Percentiles rank a stretch among this genome's conserved stretches.
Conservation (phyloP, 2,329 filamentous ascomycete species). For the Chlorencoelia australis region DNA sequence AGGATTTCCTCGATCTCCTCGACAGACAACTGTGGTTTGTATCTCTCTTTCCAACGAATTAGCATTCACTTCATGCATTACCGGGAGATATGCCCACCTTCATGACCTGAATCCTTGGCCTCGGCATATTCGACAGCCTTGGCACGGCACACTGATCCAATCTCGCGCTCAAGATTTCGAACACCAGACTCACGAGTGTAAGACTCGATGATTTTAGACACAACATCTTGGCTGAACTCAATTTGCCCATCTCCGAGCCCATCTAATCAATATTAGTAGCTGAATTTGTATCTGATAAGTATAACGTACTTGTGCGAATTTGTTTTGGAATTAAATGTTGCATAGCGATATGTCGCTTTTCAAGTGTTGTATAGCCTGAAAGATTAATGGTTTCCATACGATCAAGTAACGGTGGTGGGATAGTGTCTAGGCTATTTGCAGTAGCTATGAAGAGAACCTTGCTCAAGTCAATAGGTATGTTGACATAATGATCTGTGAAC, state of each 20-base stretch:
- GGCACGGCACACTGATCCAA: slow-evolving; percentile 85
- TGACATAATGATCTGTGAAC: slow-evolving; percentile 94
- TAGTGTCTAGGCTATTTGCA: slow-evolving; percentile 89
- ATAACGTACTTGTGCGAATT: slow-evolving; percentile 54
- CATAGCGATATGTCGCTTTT: slow-evolving; percentile 91
- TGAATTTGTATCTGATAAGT: slow-evolving; percentile 3
- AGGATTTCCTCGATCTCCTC: slow-evolving; percentile 84
- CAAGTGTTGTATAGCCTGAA: slow-evolving; percentile 90
- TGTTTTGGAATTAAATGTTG: slow-evolving; percentile 96
- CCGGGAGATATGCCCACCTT: slow-evolving; percentile 10
- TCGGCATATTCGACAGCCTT: slow-evolving; percentile 95
- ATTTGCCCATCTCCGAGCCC: slow-evolving; percentile 71
- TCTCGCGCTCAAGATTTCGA: slow-evolving; percentile 89
- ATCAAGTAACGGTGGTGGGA: slow-evolving; percentile 85
- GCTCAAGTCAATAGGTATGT: slow-evolving; percentile 88
- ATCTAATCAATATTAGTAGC: slow-evolving; percentile 32
- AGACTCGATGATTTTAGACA: slow-evolving; percentile 90
- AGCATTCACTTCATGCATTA: slow-evolving; percentile 2
- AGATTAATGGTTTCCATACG: slow-evolving; percentile 95
- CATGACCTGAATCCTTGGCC: slow-evolving; percentile 62
- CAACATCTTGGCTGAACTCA: slow-evolving; percentile 66
- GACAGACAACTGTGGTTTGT: slow-evolving; percentile 63
- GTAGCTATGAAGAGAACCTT: slow-evolving; percentile 97
- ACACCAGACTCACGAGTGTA: slow-evolving; percentile 97
- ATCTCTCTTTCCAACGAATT: slow-evolving; percentile 38